A percentile compares a stretch with the other conserved stretches of the same genome.
These are phyloP conservation scores for Aspergillus proliferans DNA, from an alignment of 2,329 filamentous ascomycete species.

Conservation along the genomic window DNA sequence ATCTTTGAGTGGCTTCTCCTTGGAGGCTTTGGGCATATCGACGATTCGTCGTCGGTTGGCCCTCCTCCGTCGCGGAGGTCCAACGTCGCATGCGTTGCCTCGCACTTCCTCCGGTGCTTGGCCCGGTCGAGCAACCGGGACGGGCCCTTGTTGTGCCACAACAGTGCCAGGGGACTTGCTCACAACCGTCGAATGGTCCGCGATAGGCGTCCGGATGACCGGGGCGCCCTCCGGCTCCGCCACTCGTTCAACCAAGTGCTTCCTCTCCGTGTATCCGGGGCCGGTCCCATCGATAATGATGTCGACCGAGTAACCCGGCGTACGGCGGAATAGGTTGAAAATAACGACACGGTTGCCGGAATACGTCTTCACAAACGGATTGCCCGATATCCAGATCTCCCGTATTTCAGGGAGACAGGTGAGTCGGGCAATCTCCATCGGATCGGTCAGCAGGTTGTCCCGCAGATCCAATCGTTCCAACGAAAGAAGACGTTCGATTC, in stretches of 20 bases:
- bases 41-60: constrained; percentile 52
- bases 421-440: constrained; percentile 79
- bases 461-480: constrained; percentile 84
- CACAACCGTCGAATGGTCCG: constrained; percentile 59
- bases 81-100: constrained; percentile 22
- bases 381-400: constrained; percentile 87
- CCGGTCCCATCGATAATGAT: constrained; percentile 79
- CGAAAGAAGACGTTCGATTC: constrained; percentile 80
- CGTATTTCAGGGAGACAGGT: constrained; percentile 86
- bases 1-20: constrained; percentile 14
- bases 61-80: constrained; percentile 41
- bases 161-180: constrained; percentile 44
- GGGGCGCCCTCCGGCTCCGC: constrained; percentile 70
- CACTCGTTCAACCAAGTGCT: constrained; percentile 73
- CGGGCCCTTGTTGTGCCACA: constrained; percentile 31
- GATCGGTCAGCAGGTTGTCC: constrained; percentile 87
- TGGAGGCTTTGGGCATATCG: constrained; percentile 45
- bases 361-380: constrained; percentile 85
- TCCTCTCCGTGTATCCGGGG: constrained; percentile 78
- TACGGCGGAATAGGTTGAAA: constrained; percentile 90
- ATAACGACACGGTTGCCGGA: constrained; percentile 79
- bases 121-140: not conserved
- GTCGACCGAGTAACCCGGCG: constrained; percentile 84
- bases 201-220: constrained; percentile 63
- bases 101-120: constrained; percentile 10